phyloP scores from a whole-genome alignment of 225 moss, liverwort and hornwort species.

The Antitrichia curtipendula region DNA sequence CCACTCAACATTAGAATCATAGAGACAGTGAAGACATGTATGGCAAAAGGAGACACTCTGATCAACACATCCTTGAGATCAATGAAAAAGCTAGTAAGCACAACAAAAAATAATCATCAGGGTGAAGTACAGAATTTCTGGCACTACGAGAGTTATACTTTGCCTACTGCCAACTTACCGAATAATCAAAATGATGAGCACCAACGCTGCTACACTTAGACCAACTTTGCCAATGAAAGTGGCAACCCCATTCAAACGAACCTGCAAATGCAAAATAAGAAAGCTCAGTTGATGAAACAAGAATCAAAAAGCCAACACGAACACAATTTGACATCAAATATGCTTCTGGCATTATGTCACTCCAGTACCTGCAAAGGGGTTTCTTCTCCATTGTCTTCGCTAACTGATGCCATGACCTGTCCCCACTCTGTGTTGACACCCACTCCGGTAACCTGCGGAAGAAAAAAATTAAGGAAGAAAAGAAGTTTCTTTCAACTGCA shows the following conservation, averaged over 20 bases:
- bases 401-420: slow-evolving; percentile 84
- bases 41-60: neutral
- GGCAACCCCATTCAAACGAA: slow-evolving; percentile 91
- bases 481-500: neutral
- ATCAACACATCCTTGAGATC: neutral
- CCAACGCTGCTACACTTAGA: slow-evolving; percentile 57
- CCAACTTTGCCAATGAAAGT: slow-evolving; percentile 95
- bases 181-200: slow-evolving; percentile 58
- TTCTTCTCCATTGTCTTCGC: slow-evolving; percentile 94
- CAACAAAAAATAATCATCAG: neutral
- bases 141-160: neutral
- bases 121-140: neutral
- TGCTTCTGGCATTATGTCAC: neutral
- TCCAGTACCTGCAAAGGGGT: slow-evolving; percentile 78
- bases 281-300: neutral
- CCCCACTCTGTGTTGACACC: slow-evolving; percentile 90
- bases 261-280: slow-evolving; percentile 26
- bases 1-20: neutral
- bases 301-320: neutral
- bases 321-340: neutral
- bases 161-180: slow-evolving; percentile 23
- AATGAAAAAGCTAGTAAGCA: neutral
- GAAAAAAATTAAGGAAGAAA: neutral
- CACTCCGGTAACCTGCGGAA: slow-evolving; percentile 68
- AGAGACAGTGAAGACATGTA: neutral